Percentiles rank a stretch among this genome's conserved stretches.
These are phyloP conservation scores for Rhodosporidiobolus odoratus DNA, from an alignment of 768 basidiomycete species.

Conservation along the genomic window DNA sequence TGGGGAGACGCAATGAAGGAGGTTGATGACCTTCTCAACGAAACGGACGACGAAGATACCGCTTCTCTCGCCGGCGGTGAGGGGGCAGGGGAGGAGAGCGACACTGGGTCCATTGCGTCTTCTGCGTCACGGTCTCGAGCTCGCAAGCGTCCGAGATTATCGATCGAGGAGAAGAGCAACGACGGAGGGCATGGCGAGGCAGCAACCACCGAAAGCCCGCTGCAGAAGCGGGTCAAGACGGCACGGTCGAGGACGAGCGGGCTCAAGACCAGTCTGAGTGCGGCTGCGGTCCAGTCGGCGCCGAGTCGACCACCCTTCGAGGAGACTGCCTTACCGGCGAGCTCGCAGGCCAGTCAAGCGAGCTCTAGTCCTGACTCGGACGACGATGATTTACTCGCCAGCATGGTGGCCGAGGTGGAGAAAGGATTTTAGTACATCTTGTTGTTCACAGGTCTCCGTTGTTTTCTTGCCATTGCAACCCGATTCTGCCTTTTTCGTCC, in stretches of 20 bases:
- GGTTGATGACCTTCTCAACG: constrained; percentile 70
- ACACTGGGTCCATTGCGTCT: not conserved
- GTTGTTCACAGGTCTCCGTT: too few species aligned
- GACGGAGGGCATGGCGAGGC: not conserved
- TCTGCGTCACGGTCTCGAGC: not conserved
- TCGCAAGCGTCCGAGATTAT: not conserved
- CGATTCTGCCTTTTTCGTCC: too few species aligned
- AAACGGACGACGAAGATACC: constrained; percentile 39
- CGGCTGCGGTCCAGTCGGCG: constrained; percentile 3
- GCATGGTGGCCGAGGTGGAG: constrained; percentile 30
- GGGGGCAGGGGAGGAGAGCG: constrained; percentile 9
- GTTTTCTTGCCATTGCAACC: too few species aligned
- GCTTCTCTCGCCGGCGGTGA: constrained; percentile 8
- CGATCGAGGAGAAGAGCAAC: not conserved
- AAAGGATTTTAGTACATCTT: constrained; percentile 12
- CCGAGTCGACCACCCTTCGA: too few species aligned
- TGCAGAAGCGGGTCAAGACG: constrained; percentile 37
- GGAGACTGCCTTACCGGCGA: not conserved
- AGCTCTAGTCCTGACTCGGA: constrained; percentile 27
- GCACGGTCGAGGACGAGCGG: constrained; percentile 12
- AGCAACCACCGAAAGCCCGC: constrained; percentile 6
- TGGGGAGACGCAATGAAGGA: constrained; percentile 82
- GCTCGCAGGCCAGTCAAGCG: constrained; percentile 22
- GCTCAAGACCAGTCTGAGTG: constrained; percentile 30
- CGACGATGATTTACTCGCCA: constrained; percentile 33